Conservation (phyloP, 108 stramenopile genomes). For the Stephanodiscus minutulus region DNA sequence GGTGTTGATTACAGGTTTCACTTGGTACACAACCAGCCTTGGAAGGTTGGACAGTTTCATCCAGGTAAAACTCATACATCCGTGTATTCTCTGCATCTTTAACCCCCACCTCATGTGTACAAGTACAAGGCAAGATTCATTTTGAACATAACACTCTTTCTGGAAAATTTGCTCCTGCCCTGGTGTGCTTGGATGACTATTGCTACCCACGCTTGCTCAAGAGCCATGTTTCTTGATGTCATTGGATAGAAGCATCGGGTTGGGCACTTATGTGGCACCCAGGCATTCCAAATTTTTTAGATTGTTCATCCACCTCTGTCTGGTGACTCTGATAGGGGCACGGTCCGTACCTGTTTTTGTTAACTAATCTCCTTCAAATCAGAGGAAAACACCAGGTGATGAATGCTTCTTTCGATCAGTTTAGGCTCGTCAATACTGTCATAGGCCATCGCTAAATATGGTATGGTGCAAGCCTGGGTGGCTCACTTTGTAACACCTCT, state of each 20-base stretch:
- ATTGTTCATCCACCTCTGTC: constrained; percentile 21
- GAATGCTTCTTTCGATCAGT: constrained; percentile 67
- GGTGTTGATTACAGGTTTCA: constrained; percentile 55
- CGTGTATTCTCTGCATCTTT: neutral
- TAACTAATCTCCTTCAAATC: constrained; percentile 54
- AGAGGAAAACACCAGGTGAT: constrained; percentile 55
- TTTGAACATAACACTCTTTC: constrained; percentile 68
- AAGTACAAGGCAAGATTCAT: constrained; percentile 54
- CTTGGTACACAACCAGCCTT: constrained; percentile 26
- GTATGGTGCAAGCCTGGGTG: too few relatives aligned
- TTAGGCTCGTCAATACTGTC: constrained; percentile 75
- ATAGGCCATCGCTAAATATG: too few relatives aligned
- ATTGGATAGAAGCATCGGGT: neutral
- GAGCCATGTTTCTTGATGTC: constrained; percentile 7
- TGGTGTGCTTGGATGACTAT: constrained; percentile 75
- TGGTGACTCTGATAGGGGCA: constrained; percentile 45
- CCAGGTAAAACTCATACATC: constrained; percentile 31
- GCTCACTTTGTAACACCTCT: too few relatives aligned
- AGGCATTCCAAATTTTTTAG: constrained; percentile 18
- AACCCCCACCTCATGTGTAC: neutral
- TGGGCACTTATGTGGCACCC: neutral
- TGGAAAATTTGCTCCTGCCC: constrained; percentile 80
- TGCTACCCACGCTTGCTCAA: constrained; percentile 46
- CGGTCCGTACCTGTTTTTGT: constrained; percentile 58
- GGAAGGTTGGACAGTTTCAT: constrained; percentile 54